Percentiles rank a stretch among this genome's conserved stretches.
Evolutionary conservation across 768 basidiomycete genomes (phyloP).

Genomic region (Tricholoma matsutake): DNA sequence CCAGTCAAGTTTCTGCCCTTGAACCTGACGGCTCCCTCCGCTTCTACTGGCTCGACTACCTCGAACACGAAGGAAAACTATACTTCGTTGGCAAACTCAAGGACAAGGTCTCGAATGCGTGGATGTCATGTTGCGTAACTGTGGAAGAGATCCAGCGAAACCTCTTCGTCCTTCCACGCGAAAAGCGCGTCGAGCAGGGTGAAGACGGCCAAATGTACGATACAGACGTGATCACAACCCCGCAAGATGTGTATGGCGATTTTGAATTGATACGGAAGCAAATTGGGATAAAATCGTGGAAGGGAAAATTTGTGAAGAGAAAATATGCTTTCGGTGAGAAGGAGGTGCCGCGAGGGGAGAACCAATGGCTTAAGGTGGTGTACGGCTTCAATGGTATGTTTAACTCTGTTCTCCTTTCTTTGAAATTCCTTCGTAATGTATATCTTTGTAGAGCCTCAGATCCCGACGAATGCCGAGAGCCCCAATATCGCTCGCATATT

Average conservation of each 20-base stretch:
- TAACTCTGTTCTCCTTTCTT: neutral
- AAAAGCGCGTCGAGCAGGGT: conserved; percentile 53
- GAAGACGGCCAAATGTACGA: conserved; percentile 60
- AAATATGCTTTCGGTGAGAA: conserved; percentile 91
- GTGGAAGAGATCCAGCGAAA: conserved; percentile 87
- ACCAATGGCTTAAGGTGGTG: conserved; percentile 90
- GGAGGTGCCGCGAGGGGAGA: conserved; percentile 75
- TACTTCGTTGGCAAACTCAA: conserved; percentile 91
- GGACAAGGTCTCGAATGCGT: conserved; percentile 65
- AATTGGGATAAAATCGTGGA: conserved; percentile 71
- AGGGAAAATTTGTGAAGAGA: conserved; percentile 80
- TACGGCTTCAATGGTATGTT: conserved; percentile 82
- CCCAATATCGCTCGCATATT: conserved; percentile 86
- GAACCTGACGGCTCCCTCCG: conserved; percentile 82
- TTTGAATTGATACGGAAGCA: conserved; percentile 78
- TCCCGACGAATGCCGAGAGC: conserved; percentile 71
- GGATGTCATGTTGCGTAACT: conserved; percentile 84
- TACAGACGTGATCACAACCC: conserved; percentile 71
- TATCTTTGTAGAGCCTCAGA: conserved; percentile 54
- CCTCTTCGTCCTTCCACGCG: conserved; percentile 82
- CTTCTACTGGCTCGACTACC: conserved; percentile 97
- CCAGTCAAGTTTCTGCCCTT: conserved; percentile 52
- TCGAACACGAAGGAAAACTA: conserved; percentile 80
- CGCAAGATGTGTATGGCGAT: conserved; percentile 75
- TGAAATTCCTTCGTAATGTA: conserved; percentile 1